phyloP scores from a whole-genome alignment of 306 rosid species.

The Fagus crenata region DNA sequence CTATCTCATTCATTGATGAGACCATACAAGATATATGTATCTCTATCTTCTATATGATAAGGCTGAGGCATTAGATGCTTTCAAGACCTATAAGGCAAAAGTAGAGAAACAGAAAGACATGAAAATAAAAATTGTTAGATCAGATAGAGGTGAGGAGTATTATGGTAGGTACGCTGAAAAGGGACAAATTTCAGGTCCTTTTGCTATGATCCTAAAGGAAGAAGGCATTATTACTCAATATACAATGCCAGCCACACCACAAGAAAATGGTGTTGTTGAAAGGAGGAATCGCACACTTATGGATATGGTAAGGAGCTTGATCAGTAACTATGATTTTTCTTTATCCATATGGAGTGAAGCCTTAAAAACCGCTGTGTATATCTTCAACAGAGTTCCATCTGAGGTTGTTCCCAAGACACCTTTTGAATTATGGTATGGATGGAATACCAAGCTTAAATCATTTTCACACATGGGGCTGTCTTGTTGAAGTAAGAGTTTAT shows the following conservation, averaged over 20 bases:
- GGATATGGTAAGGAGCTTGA: neutral
- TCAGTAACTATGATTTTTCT: neutral
- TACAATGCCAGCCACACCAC: neutral
- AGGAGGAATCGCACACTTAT: neutral
- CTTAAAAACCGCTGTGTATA: neutral
- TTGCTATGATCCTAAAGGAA: neutral
- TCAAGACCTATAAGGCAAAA: neutral
- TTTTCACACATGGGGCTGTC: neutral
- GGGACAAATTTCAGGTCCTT: neutral
- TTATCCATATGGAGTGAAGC: neutral
- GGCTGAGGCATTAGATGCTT: neutral
- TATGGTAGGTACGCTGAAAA: neutral
- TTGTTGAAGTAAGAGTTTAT: neutral
- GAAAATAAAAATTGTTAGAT: neutral
- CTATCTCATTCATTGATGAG: neutral
- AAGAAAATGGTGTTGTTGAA: neutral
- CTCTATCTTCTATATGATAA: neutral
- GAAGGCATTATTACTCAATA: neutral
- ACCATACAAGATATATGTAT: neutral
- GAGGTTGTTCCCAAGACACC: neutral
- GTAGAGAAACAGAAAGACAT: neutral
- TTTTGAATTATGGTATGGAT: neutral
- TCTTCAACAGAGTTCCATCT: neutral
- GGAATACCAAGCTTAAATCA: neutral
- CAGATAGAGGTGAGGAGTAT: neutral